These are phyloP conservation scores for Coemansia sp. DNA, from an alignment of 192 early-diverging fungal genomes.

Conservation along the genomic window DNA sequence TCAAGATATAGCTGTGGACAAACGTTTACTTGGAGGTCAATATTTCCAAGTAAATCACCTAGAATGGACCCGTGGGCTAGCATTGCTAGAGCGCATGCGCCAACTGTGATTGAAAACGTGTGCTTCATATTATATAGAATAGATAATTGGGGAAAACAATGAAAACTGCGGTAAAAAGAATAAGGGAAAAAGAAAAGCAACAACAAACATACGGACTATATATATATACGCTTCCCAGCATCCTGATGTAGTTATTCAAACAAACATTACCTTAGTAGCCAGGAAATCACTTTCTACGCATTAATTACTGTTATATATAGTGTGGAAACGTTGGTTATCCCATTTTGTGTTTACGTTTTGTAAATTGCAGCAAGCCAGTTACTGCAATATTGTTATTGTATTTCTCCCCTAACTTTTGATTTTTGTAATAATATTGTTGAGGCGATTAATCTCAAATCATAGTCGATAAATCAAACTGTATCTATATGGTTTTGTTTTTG, in stretches of 20 bases:
- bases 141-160: conserved; percentile 8
- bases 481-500: background rate
- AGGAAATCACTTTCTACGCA: background rate
- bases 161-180: background rate
- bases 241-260: background rate
- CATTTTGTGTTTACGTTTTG: background rate
- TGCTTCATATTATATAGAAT: conserved; percentile 1
- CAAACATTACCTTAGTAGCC: background rate
- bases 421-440: conserved; percentile 1
- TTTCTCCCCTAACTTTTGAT: background rate
- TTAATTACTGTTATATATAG: background rate
- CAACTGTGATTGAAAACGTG: conserved; percentile 9
- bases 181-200: background rate
- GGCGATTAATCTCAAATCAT: no score
- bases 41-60: conserved; percentile 21
- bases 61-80: conserved; percentile 28
- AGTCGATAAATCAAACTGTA: no score
- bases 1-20: conserved; percentile 22
- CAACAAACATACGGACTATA: background rate
- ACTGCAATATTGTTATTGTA: conserved; percentile 2
- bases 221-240: background rate
- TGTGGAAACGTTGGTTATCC: background rate
- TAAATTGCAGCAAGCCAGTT: background rate
- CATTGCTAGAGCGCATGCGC: conserved; percentile 2
- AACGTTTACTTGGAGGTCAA: conserved; percentile 25